phyloP scores from a whole-genome alignment of 768 basidiomycete species.

The Galerina sulciceps region DNA sequence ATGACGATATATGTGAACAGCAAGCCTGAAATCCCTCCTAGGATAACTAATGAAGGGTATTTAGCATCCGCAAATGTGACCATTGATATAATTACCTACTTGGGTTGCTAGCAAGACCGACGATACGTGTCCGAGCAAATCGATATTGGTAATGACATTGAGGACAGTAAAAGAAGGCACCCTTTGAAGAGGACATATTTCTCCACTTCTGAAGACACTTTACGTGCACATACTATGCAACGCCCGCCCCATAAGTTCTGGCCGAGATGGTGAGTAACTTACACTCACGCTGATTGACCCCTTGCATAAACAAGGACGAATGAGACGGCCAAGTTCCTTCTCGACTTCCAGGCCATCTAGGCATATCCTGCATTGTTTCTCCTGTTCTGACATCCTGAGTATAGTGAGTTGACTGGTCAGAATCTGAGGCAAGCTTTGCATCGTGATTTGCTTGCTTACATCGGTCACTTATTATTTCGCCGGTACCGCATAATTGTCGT shows the following conservation, averaged over 20 bases:
- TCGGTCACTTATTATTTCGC: slow-evolving; percentile 10
- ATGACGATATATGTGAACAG: slow-evolving; percentile 71
- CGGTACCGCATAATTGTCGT: slow-evolving; percentile 9
- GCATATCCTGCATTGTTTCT: slow-evolving; percentile 86
- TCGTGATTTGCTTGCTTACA: neutral
- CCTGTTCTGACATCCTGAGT: slow-evolving; percentile 33
- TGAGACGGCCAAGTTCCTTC: slow-evolving; percentile 69
- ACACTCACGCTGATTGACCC: slow-evolving; percentile 70
- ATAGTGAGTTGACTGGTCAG: neutral
- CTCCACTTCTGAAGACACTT: slow-evolving; percentile 81
- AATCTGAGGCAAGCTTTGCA: neutral
- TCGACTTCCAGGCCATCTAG: slow-evolving; percentile 70
- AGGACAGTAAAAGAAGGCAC: slow-evolving; percentile 79
- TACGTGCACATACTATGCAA: slow-evolving; percentile 73
- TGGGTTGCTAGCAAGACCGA: slow-evolving; percentile 81
- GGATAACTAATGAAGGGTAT: slow-evolving; percentile 52
- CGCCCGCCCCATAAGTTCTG: neutral
- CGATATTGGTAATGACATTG: slow-evolving; percentile 82
- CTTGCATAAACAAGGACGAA: slow-evolving; percentile 80
- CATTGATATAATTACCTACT: slow-evolving; percentile 37
- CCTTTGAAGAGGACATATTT: slow-evolving; percentile 58
- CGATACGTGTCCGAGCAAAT: slow-evolving; percentile 70
- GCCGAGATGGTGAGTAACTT: slow-evolving; percentile 6
- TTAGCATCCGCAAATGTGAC: slow-evolving; percentile 6
- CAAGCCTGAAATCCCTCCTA: slow-evolving; percentile 62